phyloP scores from a whole-genome alignment of 129 eudicot genomes.

The Artemisia argyi region DNA sequence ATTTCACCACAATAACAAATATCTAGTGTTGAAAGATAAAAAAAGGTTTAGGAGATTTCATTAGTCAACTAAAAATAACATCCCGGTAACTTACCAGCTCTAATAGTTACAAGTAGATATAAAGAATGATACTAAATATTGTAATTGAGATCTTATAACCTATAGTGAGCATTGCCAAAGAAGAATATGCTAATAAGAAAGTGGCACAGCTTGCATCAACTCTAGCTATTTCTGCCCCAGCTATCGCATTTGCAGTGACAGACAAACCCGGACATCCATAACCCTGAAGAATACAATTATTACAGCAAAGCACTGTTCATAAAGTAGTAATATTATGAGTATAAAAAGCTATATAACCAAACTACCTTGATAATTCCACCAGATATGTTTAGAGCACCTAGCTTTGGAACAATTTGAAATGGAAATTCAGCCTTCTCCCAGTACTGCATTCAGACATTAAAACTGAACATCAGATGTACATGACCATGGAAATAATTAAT shows the following conservation, averaged over 20 bases:
- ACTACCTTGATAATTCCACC: constrained; percentile 94
- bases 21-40: too few species aligned
- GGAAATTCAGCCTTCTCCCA: constrained; percentile 99
- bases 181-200: constrained; percentile 88
- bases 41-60: too few species aligned
- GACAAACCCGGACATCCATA: constrained; percentile 94
- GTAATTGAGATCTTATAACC: constrained; percentile 46
- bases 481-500: too few species aligned
- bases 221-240: constrained; percentile 84
- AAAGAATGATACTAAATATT: background rate
- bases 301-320: background rate
- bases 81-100: too few species aligned
- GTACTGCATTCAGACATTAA: constrained; percentile 53
- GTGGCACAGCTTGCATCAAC: constrained; percentile 99
- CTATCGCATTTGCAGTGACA: constrained; percentile 81
- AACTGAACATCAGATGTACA: constrained; percentile 21
- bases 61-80: too few species aligned
- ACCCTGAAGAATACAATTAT: constrained; percentile 49
- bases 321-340: too few species aligned
- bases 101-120: too few species aligned
- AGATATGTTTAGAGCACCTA: constrained; percentile 70
- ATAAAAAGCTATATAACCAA: too few species aligned
- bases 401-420: constrained; percentile 84
- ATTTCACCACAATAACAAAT: too few species aligned
- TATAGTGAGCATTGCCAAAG: constrained; percentile 95